Evolutionary conservation across 2,329 filamentous ascomycete species (phyloP).

Genomic region (Parafenestella ontariensis): DNA sequence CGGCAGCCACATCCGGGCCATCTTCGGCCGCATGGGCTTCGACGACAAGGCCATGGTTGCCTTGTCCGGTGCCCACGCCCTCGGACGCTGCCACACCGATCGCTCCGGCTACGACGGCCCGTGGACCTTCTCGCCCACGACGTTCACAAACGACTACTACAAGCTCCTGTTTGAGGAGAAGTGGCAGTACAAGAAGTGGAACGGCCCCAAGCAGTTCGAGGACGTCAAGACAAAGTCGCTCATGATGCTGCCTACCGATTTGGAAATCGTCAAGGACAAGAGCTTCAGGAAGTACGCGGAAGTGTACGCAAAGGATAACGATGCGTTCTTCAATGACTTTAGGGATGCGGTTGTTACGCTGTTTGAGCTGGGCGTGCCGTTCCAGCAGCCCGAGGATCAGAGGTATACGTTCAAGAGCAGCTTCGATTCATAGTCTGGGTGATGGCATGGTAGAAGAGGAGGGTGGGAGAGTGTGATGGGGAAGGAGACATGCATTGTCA

Average conservation of each 20-base stretch:
- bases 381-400: conserved; percentile 61
- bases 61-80: conserved; percentile 82
- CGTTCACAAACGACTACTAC: conserved; percentile 95
- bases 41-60: conserved; percentile 97
- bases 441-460: neutral
- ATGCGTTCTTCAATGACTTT: conserved; percentile 94
- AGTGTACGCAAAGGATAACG: conserved; percentile 89
- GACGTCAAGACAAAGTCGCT: conserved; percentile 85
- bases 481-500: conserved; percentile 15
- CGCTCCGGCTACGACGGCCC: conserved; percentile 88
- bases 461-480: neutral
- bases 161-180: conserved; percentile 87
- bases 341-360: conserved; percentile 78
- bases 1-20: conserved; percentile 79
- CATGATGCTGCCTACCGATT: conserved; percentile 98
- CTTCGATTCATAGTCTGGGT: conserved; percentile 37
- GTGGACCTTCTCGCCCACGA: conserved; percentile 78
- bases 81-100: conserved; percentile 85
- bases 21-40: conserved; percentile 98
- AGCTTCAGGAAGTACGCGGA: conserved; percentile 80
- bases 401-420: conserved; percentile 57
- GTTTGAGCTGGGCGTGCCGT: conserved; percentile 94
- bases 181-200: conserved; percentile 97
- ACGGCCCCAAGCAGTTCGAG: conserved; percentile 88
- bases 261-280: conserved; percentile 88